A percentile compares a stretch with the other conserved stretches of the same genome.
Evolutionary conservation across 257 asterid genomes (phyloP).

Genomic region (Solanum habrochaites): DNA sequence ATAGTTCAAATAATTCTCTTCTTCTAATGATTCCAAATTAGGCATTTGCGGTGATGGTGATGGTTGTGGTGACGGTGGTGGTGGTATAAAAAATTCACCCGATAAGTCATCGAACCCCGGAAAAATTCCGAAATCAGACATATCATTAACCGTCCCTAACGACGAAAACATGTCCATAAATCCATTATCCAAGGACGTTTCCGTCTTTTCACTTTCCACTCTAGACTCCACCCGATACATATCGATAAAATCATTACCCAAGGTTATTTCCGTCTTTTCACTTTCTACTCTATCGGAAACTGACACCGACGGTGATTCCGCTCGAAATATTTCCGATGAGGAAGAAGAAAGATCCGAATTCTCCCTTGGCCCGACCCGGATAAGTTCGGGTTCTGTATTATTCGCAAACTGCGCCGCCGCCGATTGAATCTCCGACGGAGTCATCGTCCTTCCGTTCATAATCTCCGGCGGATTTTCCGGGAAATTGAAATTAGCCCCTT

Average conservation of each 20-base stretch:
- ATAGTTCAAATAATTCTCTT: conserved; percentile 2
- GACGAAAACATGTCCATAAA: conserved; percentile 27
- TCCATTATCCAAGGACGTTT: conserved; percentile 32
- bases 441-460: conserved; percentile 38
- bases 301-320: conserved; percentile 51
- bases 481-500: conserved; percentile 47
- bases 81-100: conserved; percentile 20
- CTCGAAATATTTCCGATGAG: conserved; percentile 10
- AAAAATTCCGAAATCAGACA: conserved; percentile 37
- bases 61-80: conserved; percentile 10
- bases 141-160: conserved; percentile 13
- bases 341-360: conserved; percentile 21
- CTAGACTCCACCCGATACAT: conserved; percentile 31
- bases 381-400: neutral
- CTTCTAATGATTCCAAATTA: conserved; percentile 12
- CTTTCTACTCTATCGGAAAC: conserved; percentile 20
- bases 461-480: conserved; percentile 38
- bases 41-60: neutral
- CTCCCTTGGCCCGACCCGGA: conserved; percentile 1
- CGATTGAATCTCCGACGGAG: conserved; percentile 42
- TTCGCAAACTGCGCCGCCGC: conserved; percentile 65
- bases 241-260: conserved; percentile 26
- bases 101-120: conserved; percentile 52
- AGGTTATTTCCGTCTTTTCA: conserved; percentile 32
- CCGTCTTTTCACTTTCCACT: conserved; percentile 20